Percentiles rank a stretch among this genome's conserved stretches.
Conservation (phyloP, 331 rosid species). For the Stylosanthes scabra region DNA sequence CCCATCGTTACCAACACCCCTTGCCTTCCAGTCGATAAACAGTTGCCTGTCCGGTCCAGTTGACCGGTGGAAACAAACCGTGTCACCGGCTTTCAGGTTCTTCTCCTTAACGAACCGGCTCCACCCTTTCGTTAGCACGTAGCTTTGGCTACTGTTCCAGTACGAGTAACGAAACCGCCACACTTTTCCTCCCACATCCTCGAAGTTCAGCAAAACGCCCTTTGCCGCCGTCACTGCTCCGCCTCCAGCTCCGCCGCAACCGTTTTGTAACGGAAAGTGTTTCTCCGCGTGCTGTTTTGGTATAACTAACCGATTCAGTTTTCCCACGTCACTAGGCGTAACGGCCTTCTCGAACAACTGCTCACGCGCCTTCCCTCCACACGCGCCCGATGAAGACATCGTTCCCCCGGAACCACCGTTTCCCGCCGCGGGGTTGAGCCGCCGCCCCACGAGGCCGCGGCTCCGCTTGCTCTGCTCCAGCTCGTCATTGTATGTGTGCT, state of each 20-base stretch:
- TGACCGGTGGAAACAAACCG: slow-evolving; percentile 74
- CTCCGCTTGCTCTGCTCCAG: slow-evolving; percentile 80
- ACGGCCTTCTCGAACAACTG: slow-evolving; percentile 86
- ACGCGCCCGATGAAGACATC: neutral
- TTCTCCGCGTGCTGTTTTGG: slow-evolving; percentile 98
- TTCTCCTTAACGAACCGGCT: slow-evolving; percentile 98
- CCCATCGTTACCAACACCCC: slow-evolving; percentile 23
- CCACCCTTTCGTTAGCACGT: slow-evolving; percentile 96
- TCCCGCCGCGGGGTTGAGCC: neutral
- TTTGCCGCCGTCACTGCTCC: slow-evolving; percentile 41
- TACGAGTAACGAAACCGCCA: slow-evolving; percentile 98
- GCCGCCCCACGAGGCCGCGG: slow-evolving; percentile 45
- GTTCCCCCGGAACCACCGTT: neutral
- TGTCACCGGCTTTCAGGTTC: slow-evolving; percentile 87
- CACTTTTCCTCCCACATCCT: slow-evolving; percentile 92
- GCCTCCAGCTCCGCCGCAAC: slow-evolving; percentile 6
- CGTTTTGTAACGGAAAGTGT: slow-evolving; percentile 76
- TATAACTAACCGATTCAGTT: slow-evolving; percentile 84
- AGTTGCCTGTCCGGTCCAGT: slow-evolving; percentile 82
- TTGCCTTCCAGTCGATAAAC: slow-evolving; percentile 72
- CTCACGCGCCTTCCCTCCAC: slow-evolving; percentile 58
- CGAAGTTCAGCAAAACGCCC: slow-evolving; percentile 77
- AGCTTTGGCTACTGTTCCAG: slow-evolving; percentile 98
- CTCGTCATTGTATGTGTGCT: slow-evolving; percentile 92
- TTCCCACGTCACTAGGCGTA: slow-evolving; percentile 97